Conservation (phyloP, 176 grass and related monocot species). For the Themeda triandra region DNA sequence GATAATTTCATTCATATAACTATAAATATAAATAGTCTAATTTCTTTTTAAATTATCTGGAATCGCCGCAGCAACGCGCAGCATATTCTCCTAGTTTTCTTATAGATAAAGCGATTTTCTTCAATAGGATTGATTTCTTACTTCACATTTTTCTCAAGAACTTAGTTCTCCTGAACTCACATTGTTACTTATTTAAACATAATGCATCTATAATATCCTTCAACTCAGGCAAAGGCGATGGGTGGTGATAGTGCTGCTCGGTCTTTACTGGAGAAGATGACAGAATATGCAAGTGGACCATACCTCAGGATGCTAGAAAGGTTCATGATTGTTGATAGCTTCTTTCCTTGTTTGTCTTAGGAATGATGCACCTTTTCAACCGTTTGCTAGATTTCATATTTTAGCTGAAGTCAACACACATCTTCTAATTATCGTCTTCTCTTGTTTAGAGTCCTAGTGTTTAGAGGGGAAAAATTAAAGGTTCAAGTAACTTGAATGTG, state of each 20-base stretch:
- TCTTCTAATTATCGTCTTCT: background rate
- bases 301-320: conserved; percentile 95
- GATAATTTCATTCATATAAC: too few relatives aligned
- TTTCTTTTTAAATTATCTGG: too few relatives aligned
- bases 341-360: conserved; percentile 1
- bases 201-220: conserved; percentile 18
- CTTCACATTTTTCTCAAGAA: background rate
- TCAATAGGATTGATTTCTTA: background rate
- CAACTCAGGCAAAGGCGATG: conserved; percentile 83
- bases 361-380: background rate
- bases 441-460: conserved; percentile 7
- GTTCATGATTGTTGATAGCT: conserved; percentile 35
- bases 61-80: too few relatives aligned
- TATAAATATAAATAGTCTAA: too few relatives aligned
- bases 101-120: background rate
- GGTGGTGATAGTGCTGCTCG: conserved; percentile 86
- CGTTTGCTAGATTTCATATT: conserved; percentile 1
- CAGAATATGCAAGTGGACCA: conserved; percentile 76
- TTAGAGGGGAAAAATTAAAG: background rate
- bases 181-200: conserved; percentile 13
- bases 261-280: conserved; percentile 93
- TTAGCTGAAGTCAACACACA: background rate
- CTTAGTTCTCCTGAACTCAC: background rate
- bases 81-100: too few relatives aligned
- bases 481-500: conserved; percentile 4